A percentile compares a stretch with the other conserved stretches of the same genome.
phyloP scores from a whole-genome alignment of 768 basidiomycete genomes.

The Crucibulum laeve region DNA sequence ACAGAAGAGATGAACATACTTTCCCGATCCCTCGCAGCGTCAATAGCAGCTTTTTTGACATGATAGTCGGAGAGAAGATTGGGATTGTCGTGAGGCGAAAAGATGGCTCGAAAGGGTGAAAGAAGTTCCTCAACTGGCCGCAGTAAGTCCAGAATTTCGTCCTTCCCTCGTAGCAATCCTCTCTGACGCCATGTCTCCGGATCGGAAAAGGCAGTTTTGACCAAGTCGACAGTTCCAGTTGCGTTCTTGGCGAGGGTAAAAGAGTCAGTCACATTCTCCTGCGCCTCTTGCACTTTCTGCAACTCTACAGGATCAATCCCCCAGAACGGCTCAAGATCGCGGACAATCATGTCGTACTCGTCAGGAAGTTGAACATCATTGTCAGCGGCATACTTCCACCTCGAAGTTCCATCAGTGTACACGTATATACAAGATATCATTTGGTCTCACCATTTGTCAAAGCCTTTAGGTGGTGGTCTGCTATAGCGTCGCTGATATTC shows the following conservation, averaged over 20 bases:
- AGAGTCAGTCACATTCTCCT: conserved; percentile 24
- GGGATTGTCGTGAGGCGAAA: conserved; percentile 36
- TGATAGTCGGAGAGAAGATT: conserved; percentile 27
- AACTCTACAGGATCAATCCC: conserved; percentile 31
- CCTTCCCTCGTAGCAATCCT: conserved; percentile 14
- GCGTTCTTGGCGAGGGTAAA: conserved; percentile 28
- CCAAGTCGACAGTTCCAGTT: conserved; percentile 9
- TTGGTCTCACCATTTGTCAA: conserved; percentile 38
- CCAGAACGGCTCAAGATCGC: conserved; percentile 39
- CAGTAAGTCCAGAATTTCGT: conserved; percentile 26
- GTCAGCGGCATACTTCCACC: conserved; percentile 42
- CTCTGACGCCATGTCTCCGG: conserved; percentile 16
- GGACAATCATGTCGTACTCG: conserved; percentile 49
- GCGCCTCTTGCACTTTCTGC: conserved; percentile 17
- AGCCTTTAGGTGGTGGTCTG: conserved; percentile 61
- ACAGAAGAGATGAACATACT: conserved; percentile 15
- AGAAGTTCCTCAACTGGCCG: conserved; percentile 30
- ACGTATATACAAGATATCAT: neutral
- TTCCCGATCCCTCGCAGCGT: conserved; percentile 24
- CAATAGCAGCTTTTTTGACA: conserved; percentile 21
- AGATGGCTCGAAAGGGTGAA: conserved; percentile 35
- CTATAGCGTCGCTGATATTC: conserved; percentile 74
- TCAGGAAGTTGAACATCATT: conserved; percentile 46
- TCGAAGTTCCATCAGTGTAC: conserved; percentile 3
- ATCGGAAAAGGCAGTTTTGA: conserved; percentile 15